Base-by-base conservation (phyloP, 176 grass and related monocot genomes). In the Saccharum officinarum region DNA sequence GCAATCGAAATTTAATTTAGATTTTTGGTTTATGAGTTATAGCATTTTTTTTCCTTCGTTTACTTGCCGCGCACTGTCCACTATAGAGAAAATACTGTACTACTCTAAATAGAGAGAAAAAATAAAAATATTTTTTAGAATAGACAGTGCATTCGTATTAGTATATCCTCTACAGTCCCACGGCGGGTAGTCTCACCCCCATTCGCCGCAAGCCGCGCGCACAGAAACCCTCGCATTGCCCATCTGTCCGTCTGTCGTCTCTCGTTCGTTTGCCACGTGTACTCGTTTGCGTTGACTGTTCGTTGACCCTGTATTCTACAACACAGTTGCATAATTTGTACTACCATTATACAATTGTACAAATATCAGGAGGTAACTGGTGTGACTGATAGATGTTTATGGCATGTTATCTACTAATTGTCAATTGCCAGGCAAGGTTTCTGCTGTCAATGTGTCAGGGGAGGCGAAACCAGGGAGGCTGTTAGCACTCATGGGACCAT, bases 401-500 rank as follows among this genome's bases (percentile, higher is more conserved):
- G 25, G 57, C 49, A 34, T 39, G 31, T 22, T 41, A n/a, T 15
- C 7, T 36, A 54, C 7, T 36, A 54, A 45, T 85, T 68, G 4
- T 22, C 50, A 93, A 64, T 90, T 73, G 7, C 17, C 65, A 98
- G 95, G 83, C 90, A 39, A 95, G 93, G 88, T 98, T 98, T 84
- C 39, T 98, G 72, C 81, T 98, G 75, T 89, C 91, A 31, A 92
- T 85, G 71, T 94, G 39, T 90, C 85, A 1, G 96, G 96, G 10
- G 87, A 94, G 88, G 96, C 93, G 1, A 98, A 90, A 82, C 89
- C 96, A 0, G 96, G 96, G 79, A 87, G 91, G 80, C 82, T 98
- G 71, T 69, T 95, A 6, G 93, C 93, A 34, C 86, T 98, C 64
- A 98, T 98, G 96, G 96, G 96, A 39, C 91, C 97, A 2, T 95